phyloP scores from a whole-genome alignment of 225 moss, liverwort and hornwort genomes.

The Anthoceros angustus region DNA sequence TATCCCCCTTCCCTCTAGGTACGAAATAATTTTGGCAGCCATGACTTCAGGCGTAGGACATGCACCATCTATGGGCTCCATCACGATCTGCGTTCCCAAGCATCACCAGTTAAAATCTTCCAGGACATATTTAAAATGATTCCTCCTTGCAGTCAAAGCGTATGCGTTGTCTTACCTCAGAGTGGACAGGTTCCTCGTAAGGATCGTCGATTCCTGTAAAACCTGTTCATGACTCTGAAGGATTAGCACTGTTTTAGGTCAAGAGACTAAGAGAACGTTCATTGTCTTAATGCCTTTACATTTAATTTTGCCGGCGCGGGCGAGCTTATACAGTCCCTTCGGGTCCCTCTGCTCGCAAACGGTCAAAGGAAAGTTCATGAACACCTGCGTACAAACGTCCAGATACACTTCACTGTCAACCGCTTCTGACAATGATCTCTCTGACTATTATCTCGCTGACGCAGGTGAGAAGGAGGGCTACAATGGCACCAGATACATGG shows the following conservation, averaged over 20 bases:
- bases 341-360: slow-evolving; percentile 44
- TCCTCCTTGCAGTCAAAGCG: not conserved
- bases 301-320: slow-evolving; percentile 51
- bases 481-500: too few relatives aligned
- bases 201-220: slow-evolving; percentile 57
- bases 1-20: slow-evolving; percentile 28
- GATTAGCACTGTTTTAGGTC: too few relatives aligned
- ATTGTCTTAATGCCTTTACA: not conserved
- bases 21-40: slow-evolving; percentile 23
- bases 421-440: too few relatives aligned
- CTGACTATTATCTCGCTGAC: too few relatives aligned
- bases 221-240: not conserved
- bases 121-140: too few relatives aligned
- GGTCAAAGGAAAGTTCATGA: slow-evolving; percentile 43
- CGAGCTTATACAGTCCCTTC: slow-evolving; percentile 53
- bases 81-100: slow-evolving; percentile 12
- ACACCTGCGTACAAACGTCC: slow-evolving; percentile 13
- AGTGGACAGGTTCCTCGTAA: slow-evolving; percentile 27
- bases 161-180: slow-evolving; percentile 12
- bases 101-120: too few relatives aligned
- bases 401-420: not conserved
- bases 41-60: slow-evolving; percentile 40
- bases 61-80: slow-evolving; percentile 24
- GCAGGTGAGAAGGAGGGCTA: too few relatives aligned
- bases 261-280: too few relatives aligned